Base-by-base conservation (phyloP, 2,329 filamentous ascomycete genomes). In the Pseudogymnoascus destructans region DNA sequence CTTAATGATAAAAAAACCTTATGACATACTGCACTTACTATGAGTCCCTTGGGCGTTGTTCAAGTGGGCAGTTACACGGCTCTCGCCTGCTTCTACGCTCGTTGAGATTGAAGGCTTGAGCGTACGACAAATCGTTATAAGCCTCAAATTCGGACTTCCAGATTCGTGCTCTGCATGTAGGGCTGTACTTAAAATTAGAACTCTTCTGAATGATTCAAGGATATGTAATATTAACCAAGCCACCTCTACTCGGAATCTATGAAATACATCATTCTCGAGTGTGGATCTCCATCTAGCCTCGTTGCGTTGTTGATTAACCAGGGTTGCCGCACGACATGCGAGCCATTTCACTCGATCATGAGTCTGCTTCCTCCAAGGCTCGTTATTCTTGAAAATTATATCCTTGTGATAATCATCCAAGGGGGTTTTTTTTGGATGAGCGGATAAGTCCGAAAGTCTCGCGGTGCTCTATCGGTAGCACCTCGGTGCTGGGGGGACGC, bases 111-210 rank as follows among this genome's bases (percentile, higher is more conserved):
- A 17, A 23, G 17, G 49, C 17, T 21, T 59, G 32, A 17, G 55
- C 52, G n/a, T 36, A 30, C 3, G 36, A 8, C 36, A 19, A 19
- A 9, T 19, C 9, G 9, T 40, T 11, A 9, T 40, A 40, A 2
- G 57, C 59, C 56, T 62, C 60, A 36, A 62, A 36, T 40, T 60
- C 60, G 3, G 60, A 60, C 38, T 38, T 38, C 60, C 60, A 62
- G 38, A 62, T 49, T 35, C 60, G 55, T 52, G 40, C 55, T 11
- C 60, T 52, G 55, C 59, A 62, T 42, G 58, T 60, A 25, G 56
- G 56, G 30, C 58, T 60, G 27, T 52, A 42, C 13, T 58, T 15
- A 32, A 52, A 27, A 54, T 60, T 32, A 60, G 59, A 25, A n/a
- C 30, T 55, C 21, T 11, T 35, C 32, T 25, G 3, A 40, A 58